These are phyloP conservation scores for Hypoxylon sp. DNA, from an alignment of 2,329 filamentous ascomycete species.

Conservation along the genomic window DNA sequence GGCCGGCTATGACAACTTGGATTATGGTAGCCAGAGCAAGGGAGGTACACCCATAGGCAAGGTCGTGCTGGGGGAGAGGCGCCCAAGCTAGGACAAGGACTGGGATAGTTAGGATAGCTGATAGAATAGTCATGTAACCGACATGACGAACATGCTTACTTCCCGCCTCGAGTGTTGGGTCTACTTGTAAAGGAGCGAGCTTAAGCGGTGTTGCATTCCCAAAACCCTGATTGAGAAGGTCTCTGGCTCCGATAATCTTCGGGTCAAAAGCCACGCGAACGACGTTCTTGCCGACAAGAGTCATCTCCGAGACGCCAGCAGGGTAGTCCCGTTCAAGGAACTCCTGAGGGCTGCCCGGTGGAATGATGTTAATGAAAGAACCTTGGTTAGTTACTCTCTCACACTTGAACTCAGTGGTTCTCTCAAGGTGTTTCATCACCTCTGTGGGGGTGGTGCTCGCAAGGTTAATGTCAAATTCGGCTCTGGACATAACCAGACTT, in stretches of 20 bases:
- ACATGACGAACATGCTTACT: conserved; percentile 67
- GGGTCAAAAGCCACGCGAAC: conserved; percentile 62
- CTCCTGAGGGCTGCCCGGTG: conserved; percentile 53
- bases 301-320: conserved; percentile 61
- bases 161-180: conserved; percentile 65
- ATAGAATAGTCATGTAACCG: conserved; percentile 66
- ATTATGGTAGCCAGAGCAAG: conserved; percentile 76
- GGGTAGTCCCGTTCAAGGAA: conserved; percentile 60
- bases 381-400: conserved; percentile 63
- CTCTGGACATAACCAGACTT: conserved; percentile 74
- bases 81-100: conserved; percentile 79
- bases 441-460: conserved; percentile 56
- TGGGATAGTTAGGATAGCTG: conserved; percentile 70
- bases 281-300: conserved; percentile 56
- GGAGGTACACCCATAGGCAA: conserved; percentile 69
- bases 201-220: conserved; percentile 49
- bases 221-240: conserved; percentile 58
- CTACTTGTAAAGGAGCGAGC: conserved; percentile 63
- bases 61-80: conserved; percentile 63
- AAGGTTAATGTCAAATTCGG: conserved; percentile 74
- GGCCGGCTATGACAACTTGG: conserved; percentile 72
- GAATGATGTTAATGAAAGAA: conserved; percentile 67
- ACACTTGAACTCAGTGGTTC: conserved; percentile 75
- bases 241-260: conserved; percentile 62
- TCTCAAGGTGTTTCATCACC: conserved; percentile 66